Conservation (phyloP, 352 stramenopile genomes). For the Phytopythium litorale region DNA sequence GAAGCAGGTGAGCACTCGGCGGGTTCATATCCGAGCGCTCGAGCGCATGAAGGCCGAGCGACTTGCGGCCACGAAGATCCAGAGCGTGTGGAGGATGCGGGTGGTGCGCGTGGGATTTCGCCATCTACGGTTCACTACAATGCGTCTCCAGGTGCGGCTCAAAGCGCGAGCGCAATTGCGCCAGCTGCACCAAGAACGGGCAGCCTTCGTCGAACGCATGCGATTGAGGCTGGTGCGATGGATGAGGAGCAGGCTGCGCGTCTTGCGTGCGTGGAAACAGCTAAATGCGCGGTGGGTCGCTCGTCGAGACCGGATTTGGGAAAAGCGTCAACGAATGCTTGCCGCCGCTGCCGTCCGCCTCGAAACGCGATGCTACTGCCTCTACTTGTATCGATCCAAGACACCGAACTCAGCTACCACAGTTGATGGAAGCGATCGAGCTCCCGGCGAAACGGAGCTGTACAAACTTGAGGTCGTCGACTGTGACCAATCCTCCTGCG, state of each 20-base stretch:
- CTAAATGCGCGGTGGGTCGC: slow-evolving; percentile 39
- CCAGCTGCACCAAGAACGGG: slow-evolving; percentile 24
- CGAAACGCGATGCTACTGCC: slow-evolving; percentile 21
- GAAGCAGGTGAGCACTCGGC: slow-evolving; percentile 19
- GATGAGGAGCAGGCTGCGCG: slow-evolving; percentile 38
- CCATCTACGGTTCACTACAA: slow-evolving; percentile 4
- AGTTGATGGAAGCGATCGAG: not conserved
- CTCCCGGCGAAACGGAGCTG: slow-evolving; percentile 3
- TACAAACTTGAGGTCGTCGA: slow-evolving; percentile 29
- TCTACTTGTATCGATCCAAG: slow-evolving; percentile 32
- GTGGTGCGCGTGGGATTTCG: slow-evolving; percentile 18
- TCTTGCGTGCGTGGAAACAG: slow-evolving; percentile 44
- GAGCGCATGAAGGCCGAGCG: slow-evolving; percentile 37
- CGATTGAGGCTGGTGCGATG: slow-evolving; percentile 36
- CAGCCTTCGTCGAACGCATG: slow-evolving; percentile 39
- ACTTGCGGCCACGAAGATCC: slow-evolving; percentile 33
- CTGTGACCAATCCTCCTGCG: slow-evolving; percentile 10
- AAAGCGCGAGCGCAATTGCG: slow-evolving; percentile 33
- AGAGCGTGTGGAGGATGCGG: slow-evolving; percentile 34
- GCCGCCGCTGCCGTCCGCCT: slow-evolving; percentile 21
- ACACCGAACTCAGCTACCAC: not conserved
- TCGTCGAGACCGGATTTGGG: slow-evolving; percentile 36
- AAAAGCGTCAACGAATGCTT: slow-evolving; percentile 35
- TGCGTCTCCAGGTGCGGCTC: slow-evolving; percentile 22
- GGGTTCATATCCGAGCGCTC: slow-evolving; percentile 14